A percentile compares a stretch with the other conserved stretches of the same genome.
Evolutionary conservation across 2,329 filamentous ascomycete genomes (phyloP).

Genomic region (Ophiostoma sp.): DNA sequence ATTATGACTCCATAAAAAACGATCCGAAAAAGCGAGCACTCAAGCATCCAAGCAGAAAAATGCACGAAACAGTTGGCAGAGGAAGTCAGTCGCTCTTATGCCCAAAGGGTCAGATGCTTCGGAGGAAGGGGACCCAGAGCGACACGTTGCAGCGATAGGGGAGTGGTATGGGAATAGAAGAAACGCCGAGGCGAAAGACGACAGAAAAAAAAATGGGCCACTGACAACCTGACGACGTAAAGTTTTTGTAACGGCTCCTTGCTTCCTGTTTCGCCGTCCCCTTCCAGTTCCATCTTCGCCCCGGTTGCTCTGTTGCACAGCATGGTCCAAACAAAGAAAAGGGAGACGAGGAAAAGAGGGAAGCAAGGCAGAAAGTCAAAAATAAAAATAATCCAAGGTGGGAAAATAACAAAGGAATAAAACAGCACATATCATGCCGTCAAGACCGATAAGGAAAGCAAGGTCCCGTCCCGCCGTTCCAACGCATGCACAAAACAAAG

Average conservation of each 20-base stretch:
- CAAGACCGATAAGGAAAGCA: constrained; percentile 8
- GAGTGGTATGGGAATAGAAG: background rate
- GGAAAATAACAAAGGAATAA: background rate
- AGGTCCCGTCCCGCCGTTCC: constrained; percentile 1
- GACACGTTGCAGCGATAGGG: background rate
- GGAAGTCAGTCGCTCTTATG: background rate
- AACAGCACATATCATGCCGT: background rate
- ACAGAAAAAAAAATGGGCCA: background rate
- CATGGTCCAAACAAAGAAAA: constrained; percentile 5
- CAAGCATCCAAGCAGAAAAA: background rate
- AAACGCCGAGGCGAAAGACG: background rate
- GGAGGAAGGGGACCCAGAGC: background rate
- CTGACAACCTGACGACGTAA: background rate
- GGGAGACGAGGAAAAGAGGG: background rate
- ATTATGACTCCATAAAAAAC: background rate
- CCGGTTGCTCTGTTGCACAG: constrained; percentile 13
- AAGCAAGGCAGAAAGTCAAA: background rate
- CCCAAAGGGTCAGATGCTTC: background rate
- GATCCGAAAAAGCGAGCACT: background rate
- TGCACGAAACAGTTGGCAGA: background rate
- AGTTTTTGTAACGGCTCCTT: background rate
- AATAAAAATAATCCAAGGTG: constrained; percentile 2
- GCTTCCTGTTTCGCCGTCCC: constrained; percentile 6
- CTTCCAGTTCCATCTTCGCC: background rate
- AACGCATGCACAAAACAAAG: background rate